These are phyloP conservation scores for Phyllosticta citriasiana DNA, from an alignment of 2,329 filamentous ascomycete genomes.

Conservation along the genomic window DNA sequence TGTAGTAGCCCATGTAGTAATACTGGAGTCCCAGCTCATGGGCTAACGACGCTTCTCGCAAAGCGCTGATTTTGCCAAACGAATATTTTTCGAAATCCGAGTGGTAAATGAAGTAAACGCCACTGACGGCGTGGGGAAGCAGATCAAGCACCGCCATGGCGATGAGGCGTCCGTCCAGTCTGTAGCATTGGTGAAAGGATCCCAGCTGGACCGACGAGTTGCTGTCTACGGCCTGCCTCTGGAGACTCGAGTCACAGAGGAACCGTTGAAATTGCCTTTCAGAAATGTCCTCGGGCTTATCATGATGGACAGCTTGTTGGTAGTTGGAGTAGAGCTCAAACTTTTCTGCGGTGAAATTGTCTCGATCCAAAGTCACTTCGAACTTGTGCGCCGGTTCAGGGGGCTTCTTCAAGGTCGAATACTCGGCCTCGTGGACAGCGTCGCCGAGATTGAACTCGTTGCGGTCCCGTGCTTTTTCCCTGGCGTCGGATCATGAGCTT, in stretches of 20 bases:
- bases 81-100: conserved; percentile 59
- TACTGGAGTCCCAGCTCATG: conserved; percentile 59
- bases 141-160: conserved; percentile 70
- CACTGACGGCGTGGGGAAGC: conserved; percentile 65
- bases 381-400: conserved; percentile 58
- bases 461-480: conserved; percentile 50
- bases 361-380: conserved; percentile 58
- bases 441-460: conserved; percentile 58
- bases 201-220: conserved; percentile 45
- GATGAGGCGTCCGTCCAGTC: conserved; percentile 64
- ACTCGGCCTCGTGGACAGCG: conserved; percentile 61
- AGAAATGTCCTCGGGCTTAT: conserved; percentile 50
- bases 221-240: conserved; percentile 31
- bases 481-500: conserved; percentile 16
- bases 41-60: conserved; percentile 63
- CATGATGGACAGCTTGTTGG: conserved; percentile 62
- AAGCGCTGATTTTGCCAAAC: conserved; percentile 66
- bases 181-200: conserved; percentile 74
- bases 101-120: conserved; percentile 76
- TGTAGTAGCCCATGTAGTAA: conserved; percentile 81
- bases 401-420: conserved; percentile 42
- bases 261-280: conserved; percentile 58
- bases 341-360: conserved; percentile 67
- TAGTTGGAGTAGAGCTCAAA: conserved; percentile 64
- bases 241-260: conserved; percentile 60